Evolutionary conservation across 352 stramenopile species (phyloP).

Genomic region (Pythium aquatile): DNA sequence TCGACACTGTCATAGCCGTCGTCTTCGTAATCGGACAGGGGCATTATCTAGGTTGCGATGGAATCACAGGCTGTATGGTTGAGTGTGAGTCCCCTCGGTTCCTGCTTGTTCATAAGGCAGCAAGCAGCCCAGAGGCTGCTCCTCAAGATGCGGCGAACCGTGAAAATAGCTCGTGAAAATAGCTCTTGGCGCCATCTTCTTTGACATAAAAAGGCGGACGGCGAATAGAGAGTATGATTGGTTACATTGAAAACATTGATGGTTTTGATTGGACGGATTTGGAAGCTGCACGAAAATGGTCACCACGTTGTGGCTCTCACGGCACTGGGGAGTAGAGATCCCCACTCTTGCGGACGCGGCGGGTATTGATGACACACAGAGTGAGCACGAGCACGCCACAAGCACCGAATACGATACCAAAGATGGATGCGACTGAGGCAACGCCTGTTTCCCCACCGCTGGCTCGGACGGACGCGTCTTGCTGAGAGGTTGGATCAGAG

Average conservation of each 20-base stretch:
- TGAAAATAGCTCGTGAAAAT: conserved; percentile 9
- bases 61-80: no score
- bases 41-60: conserved; percentile 7
- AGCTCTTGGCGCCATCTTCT: not conserved
- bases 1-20: conserved; percentile 44
- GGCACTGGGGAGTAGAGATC: conserved; percentile 4
- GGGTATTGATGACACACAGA: conserved; percentile 23
- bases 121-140: no score
- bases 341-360: conserved; percentile 5
- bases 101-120: no score
- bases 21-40: conserved; percentile 43
- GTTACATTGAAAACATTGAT: not conserved
- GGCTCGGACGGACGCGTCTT: not conserved
- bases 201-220: not conserved
- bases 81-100: no score
- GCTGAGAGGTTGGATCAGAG: conserved; percentile 3
- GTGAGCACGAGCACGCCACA: conserved; percentile 22
- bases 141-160: not conserved
- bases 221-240: not conserved
- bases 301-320: not conserved
- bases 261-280: conserved; percentile 1
- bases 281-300: not conserved
- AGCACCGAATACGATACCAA: conserved; percentile 25
- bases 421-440: conserved; percentile 18
- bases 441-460: not conserved